Base-by-base conservation (phyloP, 2,329 filamentous ascomycete species). In the Incumbomyces delicatus region DNA sequence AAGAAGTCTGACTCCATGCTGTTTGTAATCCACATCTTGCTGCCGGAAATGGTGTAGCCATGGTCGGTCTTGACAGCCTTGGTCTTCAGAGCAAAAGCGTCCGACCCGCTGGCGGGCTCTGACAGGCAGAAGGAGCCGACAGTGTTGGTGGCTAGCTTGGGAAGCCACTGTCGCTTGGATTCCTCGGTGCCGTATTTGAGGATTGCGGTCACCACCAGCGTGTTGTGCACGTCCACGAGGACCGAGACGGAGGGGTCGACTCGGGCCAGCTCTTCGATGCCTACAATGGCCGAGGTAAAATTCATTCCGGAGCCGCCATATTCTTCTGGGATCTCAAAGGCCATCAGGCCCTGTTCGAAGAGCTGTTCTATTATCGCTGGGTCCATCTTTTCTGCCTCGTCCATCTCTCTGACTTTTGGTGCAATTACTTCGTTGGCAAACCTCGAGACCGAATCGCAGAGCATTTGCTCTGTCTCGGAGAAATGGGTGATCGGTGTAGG, bases 11-110 rank as follows among this genome's bases (percentile, higher is more conserved):
- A 85, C 70, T 98, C 92, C 72, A 90, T 82, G 42, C 85, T 84
- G 75, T 98, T 98, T 53, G 92, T 98, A 69, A 98, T 98, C 92
- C 92, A 98, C 92, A 98, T 98, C 78, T 98, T 98, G 66, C 80
- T 81, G 41, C 92, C 92, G 51, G 80, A 85, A 66, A 98, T 85
- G 68, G 51, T 55, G 73, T 90, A 98, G 30, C 90, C 88, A 54
- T 81, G 77, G 17, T 80, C 75, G 1, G 87, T 92, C 73, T 89
- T 86, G 48, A 79, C 81, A 36, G 92, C 92, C 66, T 87, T 89
- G 48, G 92, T 96, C 57, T 87, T 84, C 54, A 98, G 76, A 1
- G 94, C 94, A 62, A 98, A 98, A 34, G 92, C 92, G 63, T 98
- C 92, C 1, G 88, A 95, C 17, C 92, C 92, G 17, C 87, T 95